A percentile compares a stretch with the other conserved stretches of the same genome.
Evolutionary conservation across 495 filamentous ascomycete species (phyloP).

Genomic region (Cetradonia linearis): DNA sequence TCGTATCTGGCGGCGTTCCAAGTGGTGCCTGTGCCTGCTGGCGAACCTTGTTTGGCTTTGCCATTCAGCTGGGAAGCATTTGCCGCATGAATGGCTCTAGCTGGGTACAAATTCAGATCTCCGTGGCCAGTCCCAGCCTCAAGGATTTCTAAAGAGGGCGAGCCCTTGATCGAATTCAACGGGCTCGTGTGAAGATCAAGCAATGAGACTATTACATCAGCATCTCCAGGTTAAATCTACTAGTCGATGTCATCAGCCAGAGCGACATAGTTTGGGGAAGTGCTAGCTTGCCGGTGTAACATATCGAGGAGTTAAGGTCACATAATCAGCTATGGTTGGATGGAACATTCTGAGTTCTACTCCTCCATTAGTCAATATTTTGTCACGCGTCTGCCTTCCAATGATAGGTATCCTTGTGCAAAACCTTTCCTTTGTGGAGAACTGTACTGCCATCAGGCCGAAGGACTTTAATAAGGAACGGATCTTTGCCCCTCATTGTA

Average conservation of each 20-base stretch:
- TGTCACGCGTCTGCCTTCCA: conserved; percentile 46
- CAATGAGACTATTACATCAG: conserved; percentile 58
- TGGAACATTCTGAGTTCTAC: conserved; percentile 44
- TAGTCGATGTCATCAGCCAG: conserved; percentile 4
- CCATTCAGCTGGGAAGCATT: conserved; percentile 35
- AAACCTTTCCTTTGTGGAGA: conserved; percentile 41
- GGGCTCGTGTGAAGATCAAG: conserved; percentile 57
- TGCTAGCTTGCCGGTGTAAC: conserved; percentile 55
- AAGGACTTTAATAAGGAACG: conserved; percentile 43
- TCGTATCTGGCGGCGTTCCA: background rate
- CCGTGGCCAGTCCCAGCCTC: conserved; percentile 78
- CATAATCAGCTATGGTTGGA: conserved; percentile 63
- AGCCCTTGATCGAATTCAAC: conserved; percentile 4
- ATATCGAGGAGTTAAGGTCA: conserved; percentile 48
- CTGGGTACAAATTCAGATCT: conserved; percentile 60
- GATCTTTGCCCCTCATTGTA: conserved; percentile 38
- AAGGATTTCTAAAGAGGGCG: conserved; percentile 52
- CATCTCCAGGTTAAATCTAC: conserved; percentile 67
- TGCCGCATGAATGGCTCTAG: conserved; percentile 64
- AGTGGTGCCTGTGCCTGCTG: background rate
- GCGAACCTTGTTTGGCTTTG: background rate
- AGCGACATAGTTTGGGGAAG: background rate
- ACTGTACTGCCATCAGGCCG: conserved; percentile 35
- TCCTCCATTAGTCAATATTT: conserved; percentile 43
- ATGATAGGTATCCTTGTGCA: conserved; percentile 56